phyloP scores from a whole-genome alignment of 2,329 filamentous ascomycete species.

The Xylaria sp. region DNA sequence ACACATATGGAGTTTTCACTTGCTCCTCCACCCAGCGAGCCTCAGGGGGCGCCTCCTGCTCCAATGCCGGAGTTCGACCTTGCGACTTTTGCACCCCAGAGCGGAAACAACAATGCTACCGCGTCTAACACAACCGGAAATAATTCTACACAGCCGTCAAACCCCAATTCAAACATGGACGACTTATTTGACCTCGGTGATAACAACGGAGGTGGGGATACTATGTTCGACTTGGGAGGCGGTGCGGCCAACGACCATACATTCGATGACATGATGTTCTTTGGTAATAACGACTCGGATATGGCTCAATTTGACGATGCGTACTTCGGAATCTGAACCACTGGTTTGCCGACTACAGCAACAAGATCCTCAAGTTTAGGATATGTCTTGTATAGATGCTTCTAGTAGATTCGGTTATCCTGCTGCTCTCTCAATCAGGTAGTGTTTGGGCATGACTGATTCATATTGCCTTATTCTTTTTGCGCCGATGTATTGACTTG shows the following conservation, averaged over 20 bases:
- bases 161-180: constrained; percentile 52
- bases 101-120: constrained; percentile 20
- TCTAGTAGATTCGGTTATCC: background rate
- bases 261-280: constrained; percentile 63
- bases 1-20: constrained; percentile 68
- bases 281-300: constrained; percentile 57
- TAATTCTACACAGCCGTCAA: constrained; percentile 23
- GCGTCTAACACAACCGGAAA: constrained; percentile 31
- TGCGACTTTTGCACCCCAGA: constrained; percentile 54
- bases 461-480: background rate
- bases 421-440: background rate
- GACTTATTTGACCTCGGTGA: constrained; percentile 60
- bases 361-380: background rate
- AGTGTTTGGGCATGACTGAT: background rate
- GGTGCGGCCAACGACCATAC: constrained; percentile 54
- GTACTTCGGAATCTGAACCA: constrained; percentile 55
- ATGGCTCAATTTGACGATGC: constrained; percentile 61
- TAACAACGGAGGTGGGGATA: constrained; percentile 50
- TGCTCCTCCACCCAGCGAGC: constrained; percentile 55
- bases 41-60: constrained; percentile 46
- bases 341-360: background rate
- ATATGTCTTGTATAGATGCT: background rate
- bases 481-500: background rate
- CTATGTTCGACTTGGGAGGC: constrained; percentile 54
- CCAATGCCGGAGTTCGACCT: constrained; percentile 59